phyloP scores from a whole-genome alignment of 306 rosid genomes.

The Clitoria ternatea region DNA sequence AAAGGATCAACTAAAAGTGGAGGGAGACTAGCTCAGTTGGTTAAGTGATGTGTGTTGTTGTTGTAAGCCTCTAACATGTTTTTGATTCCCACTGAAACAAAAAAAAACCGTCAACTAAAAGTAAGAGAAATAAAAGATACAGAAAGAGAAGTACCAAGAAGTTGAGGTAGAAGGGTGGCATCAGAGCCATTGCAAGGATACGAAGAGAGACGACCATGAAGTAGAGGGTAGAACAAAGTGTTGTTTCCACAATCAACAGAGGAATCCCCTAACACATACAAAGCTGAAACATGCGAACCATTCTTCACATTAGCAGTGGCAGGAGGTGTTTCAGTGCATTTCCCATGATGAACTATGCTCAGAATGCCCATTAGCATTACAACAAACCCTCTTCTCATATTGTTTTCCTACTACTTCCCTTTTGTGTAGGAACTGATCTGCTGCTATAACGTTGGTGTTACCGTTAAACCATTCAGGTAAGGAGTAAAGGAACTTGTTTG shows the following conservation, averaged over 20 bases:
- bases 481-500: background rate
- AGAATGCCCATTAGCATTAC: constrained; percentile 26
- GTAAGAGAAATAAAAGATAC: background rate
- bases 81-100: too few relatives aligned
- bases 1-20: background rate
- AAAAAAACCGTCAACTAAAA: too few relatives aligned
- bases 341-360: constrained; percentile 24
- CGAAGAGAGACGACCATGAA: constrained; percentile 65
- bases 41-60: too few relatives aligned
- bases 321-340: background rate
- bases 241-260: constrained; percentile 83
- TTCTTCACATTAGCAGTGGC: background rate
- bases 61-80: too few relatives aligned
- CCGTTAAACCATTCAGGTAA: background rate
- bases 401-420: constrained; percentile 8
- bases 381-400: constrained; percentile 23
- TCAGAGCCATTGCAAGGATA: constrained; percentile 56
- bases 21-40: too few relatives aligned
- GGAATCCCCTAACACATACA: constrained; percentile 77
- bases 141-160: constrained; percentile 51
- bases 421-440: background rate
- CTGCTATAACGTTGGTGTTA: background rate
- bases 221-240: constrained; percentile 65
- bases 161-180: constrained; percentile 69
- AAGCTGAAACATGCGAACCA: constrained; percentile 32